Conservation (phyloP, 768 basidiomycete species). For the Serendipita sp. region DNA sequence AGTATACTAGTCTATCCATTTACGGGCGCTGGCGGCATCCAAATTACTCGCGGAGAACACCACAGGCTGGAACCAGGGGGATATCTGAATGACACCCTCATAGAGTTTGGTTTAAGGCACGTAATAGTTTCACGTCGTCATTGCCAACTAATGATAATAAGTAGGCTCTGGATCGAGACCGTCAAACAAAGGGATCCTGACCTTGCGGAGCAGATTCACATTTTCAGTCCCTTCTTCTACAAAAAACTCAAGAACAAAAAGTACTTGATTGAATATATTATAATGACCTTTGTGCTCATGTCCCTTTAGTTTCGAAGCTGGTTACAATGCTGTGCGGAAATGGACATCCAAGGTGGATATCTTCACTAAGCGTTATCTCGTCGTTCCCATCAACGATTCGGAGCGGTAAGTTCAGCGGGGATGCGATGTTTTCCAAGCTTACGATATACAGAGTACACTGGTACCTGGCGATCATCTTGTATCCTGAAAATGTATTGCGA, state of each 20-base stretch:
- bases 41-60: constrained; percentile 65
- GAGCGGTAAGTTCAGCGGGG: constrained; percentile 22
- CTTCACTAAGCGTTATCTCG: constrained; percentile 81
- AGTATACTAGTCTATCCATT: constrained; percentile 70
- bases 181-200: constrained; percentile 39
- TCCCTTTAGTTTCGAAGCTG: constrained; percentile 32
- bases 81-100: constrained; percentile 89
- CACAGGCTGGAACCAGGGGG: constrained; percentile 59
- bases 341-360: constrained; percentile 86
- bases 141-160: neutral
- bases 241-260: constrained; percentile 71
- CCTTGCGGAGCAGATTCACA: constrained; percentile 57
- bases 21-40: constrained; percentile 54
- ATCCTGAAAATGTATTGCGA: constrained; percentile 46
- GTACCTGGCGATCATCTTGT: constrained; percentile 89
- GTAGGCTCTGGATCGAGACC: constrained; percentile 53
- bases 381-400: constrained; percentile 96
- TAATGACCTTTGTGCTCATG: constrained; percentile 11
- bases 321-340: constrained; percentile 74
- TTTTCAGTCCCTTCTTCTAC: constrained; percentile 98
- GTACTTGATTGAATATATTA: constrained; percentile 20
- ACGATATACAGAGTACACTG: constrained; percentile 59
- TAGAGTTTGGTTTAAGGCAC: constrained; percentile 90
- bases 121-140: constrained; percentile 16
- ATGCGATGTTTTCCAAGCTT: neutral